Evolutionary conservation across 192 early-diverging fungal genomes (phyloP), one percentile per base, ranked within the genome.

Genomic region (Cladochytrium replicatum): DNA sequence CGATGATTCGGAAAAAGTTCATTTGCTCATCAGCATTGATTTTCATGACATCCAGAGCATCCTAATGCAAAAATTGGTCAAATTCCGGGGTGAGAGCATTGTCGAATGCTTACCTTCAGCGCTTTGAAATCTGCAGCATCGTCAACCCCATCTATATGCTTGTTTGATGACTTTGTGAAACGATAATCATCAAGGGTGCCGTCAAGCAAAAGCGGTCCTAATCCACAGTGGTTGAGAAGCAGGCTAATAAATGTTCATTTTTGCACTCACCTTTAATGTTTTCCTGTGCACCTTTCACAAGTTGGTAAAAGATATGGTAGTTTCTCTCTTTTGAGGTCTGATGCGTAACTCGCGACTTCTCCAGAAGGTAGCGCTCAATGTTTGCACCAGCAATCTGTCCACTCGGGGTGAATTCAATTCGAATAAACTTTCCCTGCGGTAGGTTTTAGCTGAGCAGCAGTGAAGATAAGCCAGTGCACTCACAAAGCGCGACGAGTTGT

Each of bases 301-400:
- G 66, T 65, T 99, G 95, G 69, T 99, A 99, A 66, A 97, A 99
- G 19, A 99, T 74, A 57, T 99, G 95, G 54, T 93, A 99, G 61
- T 91, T 96, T 57, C 95, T 69, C 67, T 99, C 95, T 38, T 86
- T 85, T 7, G 78, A 55, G 3, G 89, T 85, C 64, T 93, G 95
- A 55, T 83, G 85, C 8, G 93, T 93, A 1, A 99, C 91, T 28
- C 95, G 75, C 9, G 93, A 93, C 64, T 97, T 99, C 64, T 99
- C 95, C 38, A 99, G 73, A 29, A 99, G 75, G 61, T 99, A 99
- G 67, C 92, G 78, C 55, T 97, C 89, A 64, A 99, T 95, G 61
- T 93, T 92, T 25, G 89, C 93, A 41, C 95, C 93, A 32, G 86
- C 84, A 50, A 97, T 97, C 48, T 84, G 80, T 3, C 87, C 89